Conservation (phyloP, 2,329 filamentous ascomycete species). For the Fusarium luffae region DNA sequence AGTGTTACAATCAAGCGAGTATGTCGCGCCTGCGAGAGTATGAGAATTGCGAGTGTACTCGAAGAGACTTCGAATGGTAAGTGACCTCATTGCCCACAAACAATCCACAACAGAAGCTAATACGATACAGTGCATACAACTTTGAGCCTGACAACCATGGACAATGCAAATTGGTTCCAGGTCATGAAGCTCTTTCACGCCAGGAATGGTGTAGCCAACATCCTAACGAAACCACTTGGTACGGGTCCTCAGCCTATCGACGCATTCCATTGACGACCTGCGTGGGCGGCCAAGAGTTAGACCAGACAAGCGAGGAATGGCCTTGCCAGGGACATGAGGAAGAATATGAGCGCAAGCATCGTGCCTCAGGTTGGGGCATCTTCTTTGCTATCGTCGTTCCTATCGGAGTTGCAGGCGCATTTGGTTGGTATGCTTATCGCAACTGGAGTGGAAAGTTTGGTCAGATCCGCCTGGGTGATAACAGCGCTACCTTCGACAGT, state of each 20-base stretch:
- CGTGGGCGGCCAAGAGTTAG: conserved; percentile 76
- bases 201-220: conserved; percentile 67
- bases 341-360: conserved; percentile 78
- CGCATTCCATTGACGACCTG: conserved; percentile 92
- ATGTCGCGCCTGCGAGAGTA: conserved; percentile 78
- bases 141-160: conserved; percentile 83
- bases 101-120: conserved; percentile 20
- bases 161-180: conserved; percentile 80
- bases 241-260: conserved; percentile 87
- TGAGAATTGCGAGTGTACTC: conserved; percentile 83
- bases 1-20: conserved; percentile 84
- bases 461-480: conserved; percentile 88
- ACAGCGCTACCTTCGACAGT: conserved; percentile 65
- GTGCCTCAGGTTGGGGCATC: conserved; percentile 76
- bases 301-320: conserved; percentile 67
- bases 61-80: conserved; percentile 93
- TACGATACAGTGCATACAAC: conserved; percentile 82
- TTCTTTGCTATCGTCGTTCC: conserved; percentile 89
- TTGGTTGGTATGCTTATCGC: conserved; percentile 86
- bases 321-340: conserved; percentile 83
- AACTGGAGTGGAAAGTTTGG: conserved; percentile 93
- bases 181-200: conserved; percentile 69
- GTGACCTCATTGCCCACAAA: conserved; percentile 44
- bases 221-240: conserved; percentile 80
- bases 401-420: conserved; percentile 73